Percentiles rank a stretch among this genome's conserved stretches.
These are phyloP conservation scores for Recurvomyces mirabilis DNA, from an alignment of 495 filamentous ascomycete genomes.

Conservation along the genomic window DNA sequence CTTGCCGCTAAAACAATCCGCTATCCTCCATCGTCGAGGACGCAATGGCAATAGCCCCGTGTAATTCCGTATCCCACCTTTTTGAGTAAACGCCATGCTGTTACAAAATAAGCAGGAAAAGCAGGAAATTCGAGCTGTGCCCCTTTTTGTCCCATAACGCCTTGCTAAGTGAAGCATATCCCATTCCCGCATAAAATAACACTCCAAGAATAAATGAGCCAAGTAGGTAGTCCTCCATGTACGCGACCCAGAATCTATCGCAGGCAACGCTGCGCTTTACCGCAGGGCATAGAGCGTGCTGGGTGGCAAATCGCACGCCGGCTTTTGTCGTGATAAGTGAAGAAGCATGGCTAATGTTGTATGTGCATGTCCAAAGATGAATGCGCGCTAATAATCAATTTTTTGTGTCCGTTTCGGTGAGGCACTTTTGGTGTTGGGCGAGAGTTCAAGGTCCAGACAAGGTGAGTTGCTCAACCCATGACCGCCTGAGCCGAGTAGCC, in stretches of 20 bases:
- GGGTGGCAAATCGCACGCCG: not conserved
- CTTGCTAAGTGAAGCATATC: not conserved
- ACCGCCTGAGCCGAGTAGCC: slow-evolving; percentile 37
- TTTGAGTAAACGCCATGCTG: not conserved
- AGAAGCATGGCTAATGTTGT: not conserved
- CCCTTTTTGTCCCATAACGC: not conserved
- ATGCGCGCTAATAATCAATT: not conserved
- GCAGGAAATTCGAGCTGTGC: too few relatives aligned
- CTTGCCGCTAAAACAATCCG: too few relatives aligned
- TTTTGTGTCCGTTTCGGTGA: too few relatives aligned
- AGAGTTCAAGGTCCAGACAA: too few relatives aligned
- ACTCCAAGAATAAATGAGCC: not conserved
- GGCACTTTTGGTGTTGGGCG: not conserved
- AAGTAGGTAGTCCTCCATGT: not conserved
- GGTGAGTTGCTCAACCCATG: slow-evolving; percentile 16
- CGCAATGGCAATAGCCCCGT: too few relatives aligned
- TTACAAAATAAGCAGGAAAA: not conserved
- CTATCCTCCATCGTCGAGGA: too few relatives aligned
- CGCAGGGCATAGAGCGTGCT: not conserved
- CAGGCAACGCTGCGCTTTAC: too few relatives aligned
- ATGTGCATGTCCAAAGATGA: not conserved
- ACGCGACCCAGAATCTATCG: not conserved
- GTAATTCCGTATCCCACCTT: too few relatives aligned
- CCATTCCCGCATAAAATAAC: too few relatives aligned
- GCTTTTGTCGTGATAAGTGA: not conserved